Conservation (phyloP, 768 basidiomycete species). For the Xanthoconium purpureum region DNA sequence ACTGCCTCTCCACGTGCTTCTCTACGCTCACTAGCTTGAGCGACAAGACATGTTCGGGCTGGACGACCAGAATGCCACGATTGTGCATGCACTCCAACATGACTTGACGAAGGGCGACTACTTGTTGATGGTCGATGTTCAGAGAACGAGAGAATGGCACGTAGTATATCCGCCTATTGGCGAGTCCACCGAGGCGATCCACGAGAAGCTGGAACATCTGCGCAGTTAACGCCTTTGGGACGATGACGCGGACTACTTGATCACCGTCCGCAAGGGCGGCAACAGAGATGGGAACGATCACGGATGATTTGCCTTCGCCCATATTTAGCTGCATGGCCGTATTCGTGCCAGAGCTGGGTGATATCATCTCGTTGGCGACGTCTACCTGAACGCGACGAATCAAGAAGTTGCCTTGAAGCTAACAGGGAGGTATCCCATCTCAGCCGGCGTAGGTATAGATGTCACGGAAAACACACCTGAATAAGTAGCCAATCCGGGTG, state of each 20-base stretch:
- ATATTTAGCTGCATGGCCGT: conserved; percentile 52
- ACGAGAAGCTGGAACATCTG: conserved; percentile 51
- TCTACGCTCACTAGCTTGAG: conserved; percentile 48
- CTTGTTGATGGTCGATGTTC: conserved; percentile 14
- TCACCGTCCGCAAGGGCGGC: conserved; percentile 41
- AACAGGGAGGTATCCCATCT: not conserved
- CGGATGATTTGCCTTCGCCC: conserved; percentile 55
- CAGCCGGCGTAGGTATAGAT: not conserved
- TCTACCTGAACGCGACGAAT: conserved; percentile 41
- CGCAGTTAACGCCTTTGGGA: conserved; percentile 44
- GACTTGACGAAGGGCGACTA: conserved; percentile 29
- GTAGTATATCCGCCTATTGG: conserved; percentile 46
- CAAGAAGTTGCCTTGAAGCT: conserved; percentile 47
- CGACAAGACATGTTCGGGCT: conserved; percentile 55
- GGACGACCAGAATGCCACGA: conserved; percentile 45
- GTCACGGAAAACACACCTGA: conserved; percentile 31
- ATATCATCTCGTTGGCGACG: conserved; percentile 48
- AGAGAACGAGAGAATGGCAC: conserved; percentile 49
- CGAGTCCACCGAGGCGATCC: conserved; percentile 42
- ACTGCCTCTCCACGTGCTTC: conserved; percentile 36
- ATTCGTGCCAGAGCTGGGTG: conserved; percentile 35
- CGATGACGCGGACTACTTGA: conserved; percentile 46
- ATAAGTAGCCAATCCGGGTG: conserved; percentile 45
- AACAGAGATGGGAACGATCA: conserved; percentile 45
- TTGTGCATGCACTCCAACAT: conserved; percentile 37